phyloP scores from a whole-genome alignment of 116 monocot genomes.

The Dioscorea cayenensis region DNA sequence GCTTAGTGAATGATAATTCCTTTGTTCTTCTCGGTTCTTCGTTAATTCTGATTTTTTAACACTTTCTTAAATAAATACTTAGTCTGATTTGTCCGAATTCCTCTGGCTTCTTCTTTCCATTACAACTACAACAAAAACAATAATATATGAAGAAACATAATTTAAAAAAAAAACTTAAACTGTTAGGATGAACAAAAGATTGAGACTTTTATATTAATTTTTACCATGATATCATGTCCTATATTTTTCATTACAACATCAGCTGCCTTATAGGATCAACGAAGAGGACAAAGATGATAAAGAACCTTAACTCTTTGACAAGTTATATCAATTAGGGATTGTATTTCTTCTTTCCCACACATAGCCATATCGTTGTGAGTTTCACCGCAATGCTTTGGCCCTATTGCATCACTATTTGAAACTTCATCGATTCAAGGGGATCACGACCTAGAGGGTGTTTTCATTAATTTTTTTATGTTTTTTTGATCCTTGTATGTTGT shows the following conservation, averaged over 20 bases:
- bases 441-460: too few relatives aligned
- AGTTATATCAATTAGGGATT: constrained; percentile 51
- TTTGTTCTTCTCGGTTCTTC: too few relatives aligned
- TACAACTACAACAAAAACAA: constrained; percentile 9
- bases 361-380: constrained; percentile 24
- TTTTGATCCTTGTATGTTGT: too few relatives aligned
- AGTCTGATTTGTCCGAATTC: constrained; percentile 25
- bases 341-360: constrained; percentile 35
- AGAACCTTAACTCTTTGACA: constrained; percentile 19
- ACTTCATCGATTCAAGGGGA: constrained; percentile 24
- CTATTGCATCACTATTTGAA: constrained; percentile 10
- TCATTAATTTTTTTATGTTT: too few relatives aligned
- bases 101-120: constrained; percentile 27
- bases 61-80: constrained; percentile 28
- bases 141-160: too few relatives aligned
- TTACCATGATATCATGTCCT: constrained; percentile 61
- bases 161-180: not conserved
- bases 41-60: too few relatives aligned
- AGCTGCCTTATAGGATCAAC: constrained; percentile 26
- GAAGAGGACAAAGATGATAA: constrained; percentile 13
- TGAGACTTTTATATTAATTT: not conserved
- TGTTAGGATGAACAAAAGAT: too few relatives aligned
- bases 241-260: constrained; percentile 38
- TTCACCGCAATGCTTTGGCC: constrained; percentile 43
- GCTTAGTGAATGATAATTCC: too few relatives aligned